Percentiles rank a stretch among this genome's conserved stretches.
Evolutionary conservation across 805 yeast species (phyloP).

Genomic region (Vanderwaltozyma tropicalis): DNA sequence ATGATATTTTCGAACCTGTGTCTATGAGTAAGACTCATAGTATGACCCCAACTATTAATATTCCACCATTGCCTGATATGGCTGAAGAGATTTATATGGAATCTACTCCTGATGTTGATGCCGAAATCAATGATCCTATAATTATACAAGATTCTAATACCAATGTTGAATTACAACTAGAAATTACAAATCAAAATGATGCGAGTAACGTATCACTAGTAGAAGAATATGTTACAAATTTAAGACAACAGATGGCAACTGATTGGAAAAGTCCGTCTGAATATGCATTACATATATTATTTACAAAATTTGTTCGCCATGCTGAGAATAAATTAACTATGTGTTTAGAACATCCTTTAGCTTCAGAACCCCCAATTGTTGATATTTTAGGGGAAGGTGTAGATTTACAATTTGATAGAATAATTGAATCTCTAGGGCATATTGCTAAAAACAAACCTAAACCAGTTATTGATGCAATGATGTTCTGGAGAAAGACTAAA

Average conservation of each 20-base stretch:
- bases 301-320: conserved; percentile 88
- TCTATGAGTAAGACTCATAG: conserved; percentile 1
- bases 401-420: conserved; percentile 78
- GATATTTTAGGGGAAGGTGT: conserved; percentile 75
- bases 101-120: not conserved
- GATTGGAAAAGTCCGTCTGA: conserved; percentile 71
- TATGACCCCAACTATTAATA: conserved; percentile 10
- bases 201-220: conserved; percentile 7
- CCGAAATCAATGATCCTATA: not conserved
- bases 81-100: conserved; percentile 1
- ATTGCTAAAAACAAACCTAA: conserved; percentile 85
- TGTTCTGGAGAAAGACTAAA: conserved; percentile 96
- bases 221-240: conserved; percentile 19
- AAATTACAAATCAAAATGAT: conserved; percentile 4
- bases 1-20: not conserved
- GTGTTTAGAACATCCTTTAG: conserved; percentile 55
- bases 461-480: conserved; percentile 92
- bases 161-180: not conserved
- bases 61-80: conserved; percentile 11
- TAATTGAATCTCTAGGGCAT: conserved; percentile 77
- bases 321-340: conserved; percentile 79
- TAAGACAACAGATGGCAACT: conserved; percentile 34
- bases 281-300: conserved; percentile 86
- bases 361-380: conserved; percentile 64
- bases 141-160: not conserved